Base-by-base conservation (phyloP, 1,284 basidiomycete genomes). In the Salmacisia buchloeana region DNA sequence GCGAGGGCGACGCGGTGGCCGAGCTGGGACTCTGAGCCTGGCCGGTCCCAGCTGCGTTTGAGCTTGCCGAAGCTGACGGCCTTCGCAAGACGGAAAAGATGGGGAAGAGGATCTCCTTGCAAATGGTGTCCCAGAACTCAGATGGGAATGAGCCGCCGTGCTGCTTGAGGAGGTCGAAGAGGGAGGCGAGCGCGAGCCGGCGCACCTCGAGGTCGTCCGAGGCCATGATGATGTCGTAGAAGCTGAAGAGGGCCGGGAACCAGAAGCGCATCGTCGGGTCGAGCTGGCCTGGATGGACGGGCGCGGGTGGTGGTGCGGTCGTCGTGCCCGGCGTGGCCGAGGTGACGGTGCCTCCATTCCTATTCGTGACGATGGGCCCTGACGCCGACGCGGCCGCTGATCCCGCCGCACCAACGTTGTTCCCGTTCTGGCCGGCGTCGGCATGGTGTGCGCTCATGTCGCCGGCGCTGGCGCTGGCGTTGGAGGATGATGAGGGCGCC, bases 171-270 rank as follows among this genome's bases (percentile, higher is more conserved):
- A 94, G 94, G 29, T 87, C 88, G 81, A 98, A 99, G 39, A 98
- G 83, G 25, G 94, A 96, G 81, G 98, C 94, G 31, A 99, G 84
- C 0, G 97, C 94, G 12, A 79, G 77, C 21, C 78, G 86, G 68
- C 97, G 87, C 63, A 99, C 94, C 85, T 99, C 96, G 41, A 99
- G 83, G 78, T 99, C 96, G 81, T 98, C 97, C 15, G 93, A 96
- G 66, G 97, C 98, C 96, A 99, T 99, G 80, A 98, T 94, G 66
- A 99, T 94, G 80, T 98, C 96, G 82, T 96, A 97, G 83, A 97
- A 97, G 25, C 90, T 89, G 78, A 98, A 96, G 21, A 98, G 83
- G 3, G 94, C 88, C 0, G 96, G 96, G 83, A 92, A 94, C 96
- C 96, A 99, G 82, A 89, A 97, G 75, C 69, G 65, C 4, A 70